These are phyloP conservation scores for Coniferiporia weirii DNA, from an alignment of 1,284 basidiomycete species.

Conservation along the genomic window DNA sequence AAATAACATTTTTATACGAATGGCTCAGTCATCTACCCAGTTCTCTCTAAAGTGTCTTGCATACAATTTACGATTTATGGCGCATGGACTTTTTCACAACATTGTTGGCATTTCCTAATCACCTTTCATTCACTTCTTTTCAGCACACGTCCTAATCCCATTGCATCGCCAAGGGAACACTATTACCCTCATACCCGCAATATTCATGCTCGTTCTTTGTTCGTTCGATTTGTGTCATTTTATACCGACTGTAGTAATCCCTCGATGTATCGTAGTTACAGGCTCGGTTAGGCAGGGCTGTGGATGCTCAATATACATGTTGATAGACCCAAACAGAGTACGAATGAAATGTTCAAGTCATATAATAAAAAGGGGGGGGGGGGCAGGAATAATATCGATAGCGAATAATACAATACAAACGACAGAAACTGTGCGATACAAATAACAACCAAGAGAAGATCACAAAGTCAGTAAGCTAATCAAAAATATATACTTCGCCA, in stretches of 20 bases:
- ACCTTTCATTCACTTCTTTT: constrained; percentile 28
- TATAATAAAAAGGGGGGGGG: too few relatives aligned
- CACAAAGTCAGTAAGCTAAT: constrained; percentile 2
- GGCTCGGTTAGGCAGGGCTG: not conserved
- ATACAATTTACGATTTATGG: constrained; percentile 1
- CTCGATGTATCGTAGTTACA: not conserved
- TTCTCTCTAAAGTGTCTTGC: not conserved
- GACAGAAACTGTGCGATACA: not conserved
- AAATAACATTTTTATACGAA: not conserved
- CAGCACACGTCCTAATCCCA: constrained; percentile 46
- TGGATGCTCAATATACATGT: not conserved
- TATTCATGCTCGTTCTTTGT: not conserved
- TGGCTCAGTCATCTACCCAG: not conserved
- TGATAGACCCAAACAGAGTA: constrained; percentile 8
- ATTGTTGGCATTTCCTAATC: not conserved
- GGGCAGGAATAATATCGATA: not conserved
- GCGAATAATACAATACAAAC: not conserved
- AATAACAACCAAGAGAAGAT: not conserved
- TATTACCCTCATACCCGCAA: not conserved
- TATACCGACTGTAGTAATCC: not conserved
- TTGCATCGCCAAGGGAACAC: constrained; percentile 9
- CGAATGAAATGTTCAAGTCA: not conserved
- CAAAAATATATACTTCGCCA: constrained; percentile 16
- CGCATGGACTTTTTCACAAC: not conserved
- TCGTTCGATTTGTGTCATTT: not conserved